Evolutionary conservation across 1,284 basidiomycete species (phyloP).

Genomic region (Boletus albobrunnescens): DNA sequence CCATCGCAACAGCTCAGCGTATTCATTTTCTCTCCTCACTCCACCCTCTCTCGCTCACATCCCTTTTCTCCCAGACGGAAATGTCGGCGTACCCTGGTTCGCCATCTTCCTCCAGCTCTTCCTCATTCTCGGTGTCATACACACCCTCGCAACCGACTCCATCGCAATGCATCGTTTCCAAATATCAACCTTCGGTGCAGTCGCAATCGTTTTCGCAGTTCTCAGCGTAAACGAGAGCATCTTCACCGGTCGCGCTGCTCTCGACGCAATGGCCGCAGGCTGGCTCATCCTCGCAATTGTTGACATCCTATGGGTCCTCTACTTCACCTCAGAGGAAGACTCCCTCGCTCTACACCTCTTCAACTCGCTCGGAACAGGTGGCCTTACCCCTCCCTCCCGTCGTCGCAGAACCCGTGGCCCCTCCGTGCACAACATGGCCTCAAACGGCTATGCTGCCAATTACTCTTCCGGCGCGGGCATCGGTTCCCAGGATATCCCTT

Average conservation of each 20-base stretch:
- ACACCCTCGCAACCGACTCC: constrained; percentile 81
- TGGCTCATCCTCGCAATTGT: constrained; percentile 91
- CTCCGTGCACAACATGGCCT: constrained; percentile 62
- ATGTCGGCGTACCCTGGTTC: constrained; percentile 84
- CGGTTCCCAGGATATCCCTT: constrained; percentile 53
- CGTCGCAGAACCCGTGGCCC: constrained; percentile 59
- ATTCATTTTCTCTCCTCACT: constrained; percentile 25
- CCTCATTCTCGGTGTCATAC: constrained; percentile 76
- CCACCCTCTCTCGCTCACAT: constrained; percentile 15
- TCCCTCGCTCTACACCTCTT: constrained; percentile 79
- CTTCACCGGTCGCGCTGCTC: constrained; percentile 48
- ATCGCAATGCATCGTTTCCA: constrained; percentile 84
- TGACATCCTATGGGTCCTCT: constrained; percentile 92
- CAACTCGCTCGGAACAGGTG: constrained; percentile 83
- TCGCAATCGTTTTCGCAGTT: constrained; percentile 86
- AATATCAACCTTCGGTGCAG: constrained; percentile 81
- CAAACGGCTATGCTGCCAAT: constrained; percentile 57
- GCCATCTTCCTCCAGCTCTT: constrained; percentile 84
- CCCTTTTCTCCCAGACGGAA: constrained; percentile 32
- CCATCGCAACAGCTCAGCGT: constrained; percentile 65
- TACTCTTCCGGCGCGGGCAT: constrained; percentile 64
- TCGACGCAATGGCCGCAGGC: constrained; percentile 84
- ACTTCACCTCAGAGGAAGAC: constrained; percentile 94
- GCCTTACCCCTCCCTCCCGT: constrained; percentile 74
- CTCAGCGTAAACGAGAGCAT: constrained; percentile 69